Base-by-base conservation (phyloP, 2,329 filamentous ascomycete species). In the Tolypocladium endophyticum region DNA sequence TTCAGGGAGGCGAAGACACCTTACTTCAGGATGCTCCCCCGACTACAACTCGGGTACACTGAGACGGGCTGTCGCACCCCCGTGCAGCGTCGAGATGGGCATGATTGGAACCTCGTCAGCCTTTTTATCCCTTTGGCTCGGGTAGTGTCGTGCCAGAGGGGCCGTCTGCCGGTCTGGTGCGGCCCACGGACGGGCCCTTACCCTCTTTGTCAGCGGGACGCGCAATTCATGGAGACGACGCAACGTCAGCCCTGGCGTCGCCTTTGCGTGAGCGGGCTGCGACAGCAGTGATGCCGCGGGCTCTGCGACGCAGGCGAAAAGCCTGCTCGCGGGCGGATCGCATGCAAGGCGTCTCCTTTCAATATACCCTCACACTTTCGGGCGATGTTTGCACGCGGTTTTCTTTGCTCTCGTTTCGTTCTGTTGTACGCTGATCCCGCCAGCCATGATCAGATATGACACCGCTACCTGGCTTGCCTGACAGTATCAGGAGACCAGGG, bases 401-500 rank as follows among this genome's bases (percentile, higher is more conserved):
- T 43, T 33, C 54, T 12, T 14, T 33, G 38, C 55, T 45, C 25
- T 56, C 38, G 5, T 18, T 28, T 25, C 16, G n/a, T 28, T 18
- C 11, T 2, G 43, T 28, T 41, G 55, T 25, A 16, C 12, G 23
- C 14, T 30, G 30, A 43, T 43, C 57, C 28, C 28, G 28, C 4
- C 62, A 61, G 63, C 62, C 67, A 69, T 69, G 68, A 64, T 58
- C 65, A 70, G 68, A 65, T 56, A 70, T 70, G 69, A 65, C 69
- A 61, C 65, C 67, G 57, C 62, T 64, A 62, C 61, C 64, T 62
- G 65, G 63, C 61, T 66, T 64, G 60, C 65, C 64, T 68, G 67
- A 68, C 60, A 62, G 61, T 47, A 47, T 62, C 61, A 64, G 65
- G 62, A 66, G 64, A 63, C 61, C 64, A 60, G 66, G 61, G 61